A percentile compares a stretch with the other conserved stretches of the same genome.
Evolutionary conservation across 371 early-diverging fungal genomes (phyloP).

Genomic region (Lichtheimia ramosa): DNA sequence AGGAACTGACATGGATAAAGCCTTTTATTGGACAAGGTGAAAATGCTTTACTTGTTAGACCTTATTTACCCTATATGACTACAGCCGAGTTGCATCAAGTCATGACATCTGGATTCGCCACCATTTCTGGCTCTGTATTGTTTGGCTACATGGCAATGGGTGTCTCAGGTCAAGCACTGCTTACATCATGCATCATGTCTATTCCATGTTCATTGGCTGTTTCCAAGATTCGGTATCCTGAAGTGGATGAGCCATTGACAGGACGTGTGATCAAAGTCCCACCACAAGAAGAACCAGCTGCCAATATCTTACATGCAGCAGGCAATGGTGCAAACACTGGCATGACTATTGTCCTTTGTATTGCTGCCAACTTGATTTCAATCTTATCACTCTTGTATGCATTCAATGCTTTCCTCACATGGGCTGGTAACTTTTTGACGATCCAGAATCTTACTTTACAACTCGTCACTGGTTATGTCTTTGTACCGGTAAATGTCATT

Average conservation of each 20-base stretch:
- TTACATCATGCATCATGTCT: conserved; percentile 92
- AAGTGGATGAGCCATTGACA: conserved; percentile 78
- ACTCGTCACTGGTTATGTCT: conserved; percentile 72
- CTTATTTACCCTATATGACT: conserved; percentile 86
- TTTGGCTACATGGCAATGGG: conserved; percentile 73
- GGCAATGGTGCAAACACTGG: conserved; percentile 88
- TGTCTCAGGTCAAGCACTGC: conserved; percentile 62
- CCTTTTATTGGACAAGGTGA: conserved; percentile 86
- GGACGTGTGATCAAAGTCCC: conserved; percentile 55
- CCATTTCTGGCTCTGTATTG: conserved; percentile 91
- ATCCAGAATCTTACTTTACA: conserved; percentile 65
- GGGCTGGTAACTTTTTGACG: conserved; percentile 74
- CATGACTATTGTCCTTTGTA: conserved; percentile 73
- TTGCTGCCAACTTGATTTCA: conserved; percentile 75
- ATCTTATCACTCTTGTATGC: conserved; percentile 73
- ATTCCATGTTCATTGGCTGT: conserved; percentile 86
- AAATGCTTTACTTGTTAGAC: conserved; percentile 80
- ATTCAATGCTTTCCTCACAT: conserved; percentile 71
- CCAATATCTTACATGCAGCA: conserved; percentile 82
- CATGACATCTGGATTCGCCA: conserved; percentile 92
- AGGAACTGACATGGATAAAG: background rate
- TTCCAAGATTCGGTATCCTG: conserved; percentile 81
- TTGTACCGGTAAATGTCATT: conserved; percentile 27
- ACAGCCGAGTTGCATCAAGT: conserved; percentile 83
- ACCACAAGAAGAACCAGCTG: conserved; percentile 32